Percentiles rank a stretch among this genome's conserved stretches.
phyloP scores from a whole-genome alignment of 495 filamentous ascomycete genomes.

The Neurospora sp. region DNA sequence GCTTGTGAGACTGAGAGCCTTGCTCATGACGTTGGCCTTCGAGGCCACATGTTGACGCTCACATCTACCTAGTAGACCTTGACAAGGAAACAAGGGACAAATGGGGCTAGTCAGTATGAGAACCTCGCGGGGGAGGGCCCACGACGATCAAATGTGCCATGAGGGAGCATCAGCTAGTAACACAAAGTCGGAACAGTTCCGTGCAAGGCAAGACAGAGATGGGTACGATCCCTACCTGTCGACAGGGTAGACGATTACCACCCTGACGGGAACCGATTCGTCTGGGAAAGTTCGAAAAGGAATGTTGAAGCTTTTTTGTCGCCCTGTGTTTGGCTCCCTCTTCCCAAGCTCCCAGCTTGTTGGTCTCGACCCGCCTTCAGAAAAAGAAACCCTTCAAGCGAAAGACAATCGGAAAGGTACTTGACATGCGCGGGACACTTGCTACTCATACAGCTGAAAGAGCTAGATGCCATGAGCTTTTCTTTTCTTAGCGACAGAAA shows the following conservation, averaged over 20 bases:
- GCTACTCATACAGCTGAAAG: not conserved
- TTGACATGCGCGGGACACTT: not conserved
- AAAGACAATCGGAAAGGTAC: not conserved
- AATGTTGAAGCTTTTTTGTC: not conserved
- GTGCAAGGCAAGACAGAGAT: not conserved
- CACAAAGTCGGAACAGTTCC: not conserved
- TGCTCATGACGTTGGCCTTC: not conserved
- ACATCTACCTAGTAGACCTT: not conserved
- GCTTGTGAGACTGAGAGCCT: not conserved
- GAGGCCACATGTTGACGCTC: not conserved
- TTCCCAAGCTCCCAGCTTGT: not conserved
- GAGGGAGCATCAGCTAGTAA: not conserved
- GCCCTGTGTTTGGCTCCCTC: not conserved
- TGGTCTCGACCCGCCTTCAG: not conserved
- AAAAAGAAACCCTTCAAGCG: not conserved
- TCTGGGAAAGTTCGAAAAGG: not conserved
- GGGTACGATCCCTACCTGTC: not conserved
- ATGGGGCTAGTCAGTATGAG: not conserved
- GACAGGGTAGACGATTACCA: not conserved
- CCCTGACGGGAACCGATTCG: not conserved
- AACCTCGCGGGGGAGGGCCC: not conserved
- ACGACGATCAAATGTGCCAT: not conserved
- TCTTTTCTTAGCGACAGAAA: not conserved
- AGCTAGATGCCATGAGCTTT: not conserved
- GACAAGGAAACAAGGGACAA: not conserved